Conservation (phyloP, 345 rosid genomes). For the Leavenworthia alabamica region DNA sequence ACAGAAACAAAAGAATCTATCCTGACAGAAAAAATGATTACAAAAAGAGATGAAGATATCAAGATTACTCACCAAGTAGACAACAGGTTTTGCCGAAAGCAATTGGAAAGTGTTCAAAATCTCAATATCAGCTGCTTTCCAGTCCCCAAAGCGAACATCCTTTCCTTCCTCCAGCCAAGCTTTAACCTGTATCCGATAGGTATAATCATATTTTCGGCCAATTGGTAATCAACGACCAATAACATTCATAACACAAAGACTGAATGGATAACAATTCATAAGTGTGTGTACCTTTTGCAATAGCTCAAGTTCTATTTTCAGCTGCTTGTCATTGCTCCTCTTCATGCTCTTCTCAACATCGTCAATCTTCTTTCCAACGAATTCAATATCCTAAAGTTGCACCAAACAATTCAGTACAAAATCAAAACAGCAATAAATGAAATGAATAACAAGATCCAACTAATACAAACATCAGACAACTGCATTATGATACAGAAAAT, state of each 20-base stretch:
- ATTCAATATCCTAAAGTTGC: constrained; percentile 74
- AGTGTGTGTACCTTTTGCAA: constrained; percentile 29
- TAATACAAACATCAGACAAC: too few relatives aligned
- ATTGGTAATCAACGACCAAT: not conserved
- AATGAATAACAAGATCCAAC: not conserved
- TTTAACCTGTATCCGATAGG: too few relatives aligned
- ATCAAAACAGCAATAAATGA: not conserved
- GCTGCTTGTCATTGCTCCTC: constrained; percentile 96
- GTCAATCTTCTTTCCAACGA: constrained; percentile 67
- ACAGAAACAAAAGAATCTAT: too few relatives aligned
- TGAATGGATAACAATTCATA: not conserved
- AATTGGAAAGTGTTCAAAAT: constrained; percentile 84
- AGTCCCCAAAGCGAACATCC: constrained; percentile 88
- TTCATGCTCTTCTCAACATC: constrained; percentile 98
- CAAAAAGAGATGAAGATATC: too few relatives aligned
- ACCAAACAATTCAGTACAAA: constrained; percentile 4
- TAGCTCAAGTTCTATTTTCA: constrained; percentile 75
- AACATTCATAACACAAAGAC: not conserved
- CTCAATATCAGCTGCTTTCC: constrained; percentile 97
- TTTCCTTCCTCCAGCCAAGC: constrained; percentile 78
- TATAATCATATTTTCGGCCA: not conserved
- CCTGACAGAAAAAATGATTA: too few relatives aligned
- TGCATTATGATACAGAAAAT: not conserved
- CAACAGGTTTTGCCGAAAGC: constrained; percentile 97
- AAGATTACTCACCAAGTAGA: constrained; percentile 63